Evolutionary conservation across 2,329 filamentous ascomycete species (phyloP).

Genomic region (Exserohilum rostratum): DNA sequence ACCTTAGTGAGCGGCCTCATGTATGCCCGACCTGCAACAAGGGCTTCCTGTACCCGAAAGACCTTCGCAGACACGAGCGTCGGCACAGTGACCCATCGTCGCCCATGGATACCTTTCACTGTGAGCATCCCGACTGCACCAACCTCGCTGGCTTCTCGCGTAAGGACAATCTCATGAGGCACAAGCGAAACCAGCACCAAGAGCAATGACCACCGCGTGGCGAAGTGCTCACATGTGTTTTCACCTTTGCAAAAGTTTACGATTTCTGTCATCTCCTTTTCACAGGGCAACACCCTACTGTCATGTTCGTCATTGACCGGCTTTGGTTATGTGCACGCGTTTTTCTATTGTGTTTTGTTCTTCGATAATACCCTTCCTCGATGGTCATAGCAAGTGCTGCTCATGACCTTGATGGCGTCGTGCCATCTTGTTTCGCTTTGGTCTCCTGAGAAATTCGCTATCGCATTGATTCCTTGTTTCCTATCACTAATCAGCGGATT

Average conservation of each 20-base stretch:
- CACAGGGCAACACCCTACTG: not conserved
- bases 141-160: conserved; percentile 43
- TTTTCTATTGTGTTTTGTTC: not conserved
- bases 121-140: conserved; percentile 33
- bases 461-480: not conserved
- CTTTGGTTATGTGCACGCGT: not conserved
- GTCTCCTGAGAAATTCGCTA: not conserved
- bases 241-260: not conserved
- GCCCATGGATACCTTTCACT: conserved; percentile 23
- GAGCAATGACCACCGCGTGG: conserved; percentile 6
- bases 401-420: not conserved
- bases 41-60: conserved; percentile 46
- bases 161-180: conserved; percentile 44
- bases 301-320: not conserved
- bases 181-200: conserved; percentile 40
- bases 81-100: conserved; percentile 32
- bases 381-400: conserved; percentile 6
- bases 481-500: not conserved
- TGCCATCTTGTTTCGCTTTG: not conserved
- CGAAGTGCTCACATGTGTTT: too few species aligned
- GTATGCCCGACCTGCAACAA: conserved; percentile 38
- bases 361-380: conserved; percentile 4
- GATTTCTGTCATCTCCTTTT: not conserved
- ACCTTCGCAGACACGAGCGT: conserved; percentile 37
- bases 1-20: conserved; percentile 39